phyloP scores from a whole-genome alignment of 2,329 filamentous ascomycete genomes.

The Neopestalotiopsis sp. region DNA sequence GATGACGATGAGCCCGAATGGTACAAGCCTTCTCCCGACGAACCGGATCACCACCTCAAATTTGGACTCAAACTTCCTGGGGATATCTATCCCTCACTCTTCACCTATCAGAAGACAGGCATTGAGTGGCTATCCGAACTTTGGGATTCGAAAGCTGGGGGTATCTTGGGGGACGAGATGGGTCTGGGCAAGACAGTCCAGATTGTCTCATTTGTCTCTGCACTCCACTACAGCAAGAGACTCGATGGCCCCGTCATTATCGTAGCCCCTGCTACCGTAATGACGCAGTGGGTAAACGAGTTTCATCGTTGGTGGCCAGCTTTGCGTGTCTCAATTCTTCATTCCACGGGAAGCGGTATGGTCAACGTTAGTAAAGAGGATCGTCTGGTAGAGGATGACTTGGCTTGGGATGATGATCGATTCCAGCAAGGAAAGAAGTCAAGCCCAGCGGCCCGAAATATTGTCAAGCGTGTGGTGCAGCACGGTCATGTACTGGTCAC shows the following conservation, averaged over 20 bases:
- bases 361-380: constrained; percentile 76
- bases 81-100: constrained; percentile 90
- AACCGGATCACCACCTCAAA: constrained; percentile 76
- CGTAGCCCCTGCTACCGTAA: constrained; percentile 90
- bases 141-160: constrained; percentile 86
- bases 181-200: constrained; percentile 92
- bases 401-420: constrained; percentile 55
- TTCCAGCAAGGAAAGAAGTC: constrained; percentile 50
- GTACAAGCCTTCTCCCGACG: constrained; percentile 84
- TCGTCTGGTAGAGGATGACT: constrained; percentile 57
- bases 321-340: constrained; percentile 91
- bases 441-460: constrained; percentile 74
- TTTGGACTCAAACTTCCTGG: constrained; percentile 83
- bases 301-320: constrained; percentile 99
- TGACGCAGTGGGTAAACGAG: constrained; percentile 98
- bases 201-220: constrained; percentile 79
- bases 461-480: constrained; percentile 80
- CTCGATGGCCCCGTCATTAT: constrained; percentile 86
- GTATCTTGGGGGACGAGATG: constrained; percentile 98
- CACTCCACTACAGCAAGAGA: constrained; percentile 88
- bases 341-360: constrained; percentile 97
- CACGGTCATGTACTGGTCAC: constrained; percentile 94
- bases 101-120: constrained; percentile 96
- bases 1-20: constrained; percentile 66
- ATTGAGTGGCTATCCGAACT: constrained; percentile 96